Evolutionary conservation across 805 yeast genomes (phyloP).

Genomic region (Osmozyma mogii): DNA sequence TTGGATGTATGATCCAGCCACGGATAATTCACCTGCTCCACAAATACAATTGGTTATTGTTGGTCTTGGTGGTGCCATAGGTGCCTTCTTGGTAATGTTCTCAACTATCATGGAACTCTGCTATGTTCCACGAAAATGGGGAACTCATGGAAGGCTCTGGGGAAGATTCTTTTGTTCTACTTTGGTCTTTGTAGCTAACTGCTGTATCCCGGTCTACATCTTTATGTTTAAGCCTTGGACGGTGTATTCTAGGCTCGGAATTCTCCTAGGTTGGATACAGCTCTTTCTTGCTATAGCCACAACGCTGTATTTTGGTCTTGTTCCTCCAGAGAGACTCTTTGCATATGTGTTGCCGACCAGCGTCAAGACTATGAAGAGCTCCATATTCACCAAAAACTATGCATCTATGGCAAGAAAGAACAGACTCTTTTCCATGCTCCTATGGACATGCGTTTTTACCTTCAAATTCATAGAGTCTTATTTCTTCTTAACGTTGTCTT

Average conservation of each 20-base stretch:
- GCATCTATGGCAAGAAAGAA: constrained; percentile 18
- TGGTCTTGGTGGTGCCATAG: constrained; percentile 39
- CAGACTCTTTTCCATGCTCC: constrained; percentile 15
- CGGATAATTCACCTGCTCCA: constrained; percentile 38
- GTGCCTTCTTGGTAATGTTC: constrained; percentile 21
- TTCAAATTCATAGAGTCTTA: constrained; percentile 31
- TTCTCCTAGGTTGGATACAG: constrained; percentile 17
- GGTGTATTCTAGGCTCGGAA: constrained; percentile 17
- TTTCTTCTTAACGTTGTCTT: constrained; percentile 26
- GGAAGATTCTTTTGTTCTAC: constrained; percentile 10
- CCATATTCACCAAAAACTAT: constrained; percentile 17
- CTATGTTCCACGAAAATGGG: constrained; percentile 21
- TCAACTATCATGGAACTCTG: constrained; percentile 18
- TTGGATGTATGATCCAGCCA: constrained; percentile 27
- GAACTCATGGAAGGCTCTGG: constrained; percentile 10
- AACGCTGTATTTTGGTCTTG: constrained; percentile 21
- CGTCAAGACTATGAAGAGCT: constrained; percentile 5
- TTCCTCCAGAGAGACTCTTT: constrained; percentile 19
- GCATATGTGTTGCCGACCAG: constrained; percentile 2
- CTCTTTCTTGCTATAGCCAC: constrained; percentile 22
- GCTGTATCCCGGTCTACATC: constrained; percentile 23
- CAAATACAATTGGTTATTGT: constrained; percentile 38
- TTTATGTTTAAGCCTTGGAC: constrained; percentile 18
- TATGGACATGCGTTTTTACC: constrained; percentile 26
- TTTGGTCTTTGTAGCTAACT: constrained; percentile 14